Evolutionary conservation across 176 grass and related monocot species (phyloP), one percentile per base, ranked within the genome.

Genomic region (Avena atlantica): DNA sequence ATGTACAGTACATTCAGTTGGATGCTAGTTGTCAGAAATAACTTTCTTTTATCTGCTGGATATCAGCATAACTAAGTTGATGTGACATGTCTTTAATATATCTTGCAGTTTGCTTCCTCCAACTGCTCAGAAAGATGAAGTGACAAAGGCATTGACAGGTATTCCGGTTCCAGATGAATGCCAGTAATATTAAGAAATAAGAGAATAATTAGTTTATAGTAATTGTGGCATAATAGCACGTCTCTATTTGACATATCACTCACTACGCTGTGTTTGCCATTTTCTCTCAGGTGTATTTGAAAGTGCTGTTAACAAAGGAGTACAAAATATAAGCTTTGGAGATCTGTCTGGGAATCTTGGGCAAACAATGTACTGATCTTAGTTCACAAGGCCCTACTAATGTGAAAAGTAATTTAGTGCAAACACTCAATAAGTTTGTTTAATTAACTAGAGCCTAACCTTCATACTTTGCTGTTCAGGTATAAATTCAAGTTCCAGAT

Each of bases 401-500:
- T 65, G 20, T 20, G 14, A 52, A 48, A 78, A 47, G 5, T 2
- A 49, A 61, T 59, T 40, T 40, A 70, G 42, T 81, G 78, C 42
- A 48, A 83, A 55, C 8, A 29, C 17, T 60, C 15, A 7, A 67
- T 15, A 74, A 58, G 31, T 37, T 84, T 74, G 4, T 78, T 37
- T 40, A 19, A 55, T 37, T 88, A 75, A 94, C 69, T 71, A 86
- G 82, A 55, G 31, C 45, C 45, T 83, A 82, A 77, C 8, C 11
- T 45, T 71, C 52, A 57, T 57, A 57, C 55, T 57, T 57, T 17
- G 8, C 16, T 55, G 80, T 78, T 88, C 89, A 98, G 96, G 96
- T 98, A 95, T 88, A 98, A 94, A 94, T 98, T 95, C 87, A 98
- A 95, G 88, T 98, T 98, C 76, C 93, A 82, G 82, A 95, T 98